Percentiles rank a stretch among this genome's conserved stretches.
phyloP scores from a whole-genome alignment of 2,329 filamentous ascomycete species.

The Blastomyces emzantsi region DNA sequence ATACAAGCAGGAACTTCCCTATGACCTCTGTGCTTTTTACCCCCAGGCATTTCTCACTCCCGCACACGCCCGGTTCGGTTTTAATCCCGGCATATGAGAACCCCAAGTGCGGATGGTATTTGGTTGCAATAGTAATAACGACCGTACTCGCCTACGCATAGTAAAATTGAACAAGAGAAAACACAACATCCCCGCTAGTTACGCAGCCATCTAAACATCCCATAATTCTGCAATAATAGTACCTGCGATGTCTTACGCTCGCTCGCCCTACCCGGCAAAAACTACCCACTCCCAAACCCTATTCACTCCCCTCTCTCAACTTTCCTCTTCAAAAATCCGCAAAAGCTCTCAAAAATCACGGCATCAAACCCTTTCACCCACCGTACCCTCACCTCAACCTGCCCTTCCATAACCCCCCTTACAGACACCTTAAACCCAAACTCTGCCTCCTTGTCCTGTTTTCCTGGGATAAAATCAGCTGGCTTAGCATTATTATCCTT shows the following conservation, averaged over 20 bases:
- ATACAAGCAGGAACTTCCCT: not conserved
- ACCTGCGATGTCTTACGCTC: not conserved
- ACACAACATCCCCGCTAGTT: not conserved
- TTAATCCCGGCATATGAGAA: not conserved
- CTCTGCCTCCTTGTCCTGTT: slow-evolving; percentile 19
- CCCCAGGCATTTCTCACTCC: too few relatives aligned
- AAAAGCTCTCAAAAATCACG: slow-evolving; percentile 76
- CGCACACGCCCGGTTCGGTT: not conserved
- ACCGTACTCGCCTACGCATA: not conserved
- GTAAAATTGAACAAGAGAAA: not conserved
- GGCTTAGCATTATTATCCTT: not conserved
- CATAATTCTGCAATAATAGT: not conserved
- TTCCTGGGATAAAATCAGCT: not conserved
- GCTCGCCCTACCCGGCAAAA: not conserved
- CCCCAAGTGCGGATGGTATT: not conserved
- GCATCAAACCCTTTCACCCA: slow-evolving; percentile 70
- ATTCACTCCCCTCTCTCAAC: slow-evolving; percentile 21
- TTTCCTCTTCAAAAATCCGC: slow-evolving; percentile 62
- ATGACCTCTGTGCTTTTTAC: not conserved
- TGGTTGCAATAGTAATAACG: not conserved
- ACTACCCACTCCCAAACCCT: not conserved
- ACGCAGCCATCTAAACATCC: not conserved
- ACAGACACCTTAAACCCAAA: slow-evolving; percentile 52
- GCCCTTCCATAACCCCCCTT: slow-evolving; percentile 59
- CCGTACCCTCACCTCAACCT: slow-evolving; percentile 47